Conservation (phyloP, 2,329 filamentous ascomycete genomes). For the Trichophyton rubrum region DNA sequence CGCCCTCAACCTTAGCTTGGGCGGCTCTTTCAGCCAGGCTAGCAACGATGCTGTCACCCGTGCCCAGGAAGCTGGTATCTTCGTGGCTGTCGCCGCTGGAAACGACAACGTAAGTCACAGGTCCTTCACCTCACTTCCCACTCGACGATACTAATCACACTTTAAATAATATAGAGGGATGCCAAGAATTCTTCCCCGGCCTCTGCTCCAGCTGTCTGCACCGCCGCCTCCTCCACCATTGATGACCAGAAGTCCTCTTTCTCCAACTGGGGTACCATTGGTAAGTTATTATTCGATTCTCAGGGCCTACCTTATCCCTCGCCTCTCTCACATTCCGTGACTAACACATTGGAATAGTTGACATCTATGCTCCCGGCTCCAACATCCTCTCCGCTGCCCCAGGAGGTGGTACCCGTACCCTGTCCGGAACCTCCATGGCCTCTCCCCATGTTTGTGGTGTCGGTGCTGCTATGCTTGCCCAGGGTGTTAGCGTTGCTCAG, state of each 20-base stretch:
- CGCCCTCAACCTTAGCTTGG: conserved; percentile 28
- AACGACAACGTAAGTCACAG: conserved; percentile 22
- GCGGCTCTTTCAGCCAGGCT: conserved; percentile 25
- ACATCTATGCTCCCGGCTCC: conserved; percentile 47
- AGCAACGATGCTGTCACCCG: conserved; percentile 29
- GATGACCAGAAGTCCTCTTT: conserved; percentile 27
- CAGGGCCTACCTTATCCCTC: neutral
- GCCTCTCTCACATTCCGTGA: neutral
- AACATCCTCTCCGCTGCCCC: conserved; percentile 40
- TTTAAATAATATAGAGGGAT: conserved; percentile 16
- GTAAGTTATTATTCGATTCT: conserved; percentile 7
- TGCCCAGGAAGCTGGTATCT: conserved; percentile 27
- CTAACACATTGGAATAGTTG: conserved; percentile 23
- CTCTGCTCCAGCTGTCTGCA: conserved; percentile 28
- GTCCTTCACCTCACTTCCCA: too few relatives aligned
- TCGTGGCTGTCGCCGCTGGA: conserved; percentile 32
- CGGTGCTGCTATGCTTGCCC: conserved; percentile 41
- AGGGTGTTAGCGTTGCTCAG: conserved; percentile 34
- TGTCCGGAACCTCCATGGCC: conserved; percentile 29
- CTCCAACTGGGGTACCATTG: conserved; percentile 33
- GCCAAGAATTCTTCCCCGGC: conserved; percentile 28
- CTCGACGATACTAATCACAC: neutral
- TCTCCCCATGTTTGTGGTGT: conserved; percentile 40
- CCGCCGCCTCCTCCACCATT: conserved; percentile 29
- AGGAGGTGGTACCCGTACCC: conserved; percentile 35